Evolutionary conservation across 2,329 filamentous ascomycete species (phyloP).

Genomic region (Aschersonia sp.): DNA sequence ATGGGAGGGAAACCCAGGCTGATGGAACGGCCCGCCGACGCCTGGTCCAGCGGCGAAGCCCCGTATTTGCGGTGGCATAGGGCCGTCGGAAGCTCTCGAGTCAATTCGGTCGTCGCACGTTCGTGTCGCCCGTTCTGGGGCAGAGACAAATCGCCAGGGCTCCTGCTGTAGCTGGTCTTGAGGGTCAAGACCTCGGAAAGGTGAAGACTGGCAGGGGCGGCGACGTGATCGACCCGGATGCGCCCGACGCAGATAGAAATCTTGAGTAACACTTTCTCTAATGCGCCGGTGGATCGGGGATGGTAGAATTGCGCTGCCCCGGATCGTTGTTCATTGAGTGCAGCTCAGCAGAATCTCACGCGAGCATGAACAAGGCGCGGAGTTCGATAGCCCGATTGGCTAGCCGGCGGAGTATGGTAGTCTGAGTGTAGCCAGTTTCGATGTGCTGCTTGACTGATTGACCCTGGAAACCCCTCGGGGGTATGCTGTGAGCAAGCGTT

Average conservation of each 20-base stretch:
- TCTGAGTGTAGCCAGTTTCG: too few relatives aligned
- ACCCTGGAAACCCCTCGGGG: too few relatives aligned
- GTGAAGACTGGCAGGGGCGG: neutral
- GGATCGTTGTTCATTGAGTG: slow-evolving; percentile 8
- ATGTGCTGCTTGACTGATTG: too few relatives aligned
- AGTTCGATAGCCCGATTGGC: too few relatives aligned
- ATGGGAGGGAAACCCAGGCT: slow-evolving; percentile 36
- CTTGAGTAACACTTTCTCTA: slow-evolving; percentile 9
- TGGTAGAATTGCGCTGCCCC: slow-evolving; percentile 5
- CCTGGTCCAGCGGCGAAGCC: slow-evolving; percentile 22
- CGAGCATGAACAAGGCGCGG: neutral
- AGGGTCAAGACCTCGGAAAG: too few relatives aligned
- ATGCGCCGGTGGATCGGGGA: slow-evolving; percentile 11
- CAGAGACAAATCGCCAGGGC: too few relatives aligned
- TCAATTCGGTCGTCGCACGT: too few relatives aligned
- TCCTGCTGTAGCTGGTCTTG: neutral
- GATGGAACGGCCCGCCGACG: slow-evolving; percentile 25
- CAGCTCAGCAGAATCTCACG: neutral
- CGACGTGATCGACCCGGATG: neutral
- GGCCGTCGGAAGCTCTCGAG: neutral
- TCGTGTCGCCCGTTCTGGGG: too few relatives aligned
- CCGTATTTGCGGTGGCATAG: slow-evolving; percentile 24
- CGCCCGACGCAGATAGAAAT: neutral
- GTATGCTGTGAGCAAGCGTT: too few relatives aligned
- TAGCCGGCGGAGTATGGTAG: too few relatives aligned